Conservation (phyloP, 805 yeast genomes). For the Sugiyamaella qingdaonensis region DNA sequence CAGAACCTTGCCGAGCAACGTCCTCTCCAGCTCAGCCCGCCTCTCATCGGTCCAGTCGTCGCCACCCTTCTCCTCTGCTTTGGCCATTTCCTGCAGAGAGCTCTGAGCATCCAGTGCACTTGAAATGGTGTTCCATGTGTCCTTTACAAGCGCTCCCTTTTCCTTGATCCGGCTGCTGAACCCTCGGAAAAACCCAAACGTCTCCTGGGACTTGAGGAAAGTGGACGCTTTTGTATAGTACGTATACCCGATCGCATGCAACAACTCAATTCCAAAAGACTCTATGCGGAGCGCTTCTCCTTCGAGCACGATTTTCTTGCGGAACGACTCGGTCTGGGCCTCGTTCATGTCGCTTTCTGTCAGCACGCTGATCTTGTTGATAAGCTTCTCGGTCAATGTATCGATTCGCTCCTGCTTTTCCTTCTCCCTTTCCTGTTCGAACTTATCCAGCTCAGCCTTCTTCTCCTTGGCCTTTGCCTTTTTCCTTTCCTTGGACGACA, state of each 20-base stretch:
- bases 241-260: slow-evolving; percentile 72
- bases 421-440: slow-evolving; percentile 70
- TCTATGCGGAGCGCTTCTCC: slow-evolving; percentile 91
- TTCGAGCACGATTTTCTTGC: slow-evolving; percentile 65
- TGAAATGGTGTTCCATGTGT: slow-evolving; percentile 75
- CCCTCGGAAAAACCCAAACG: slow-evolving; percentile 79
- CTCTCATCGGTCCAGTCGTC: slow-evolving; percentile 52
- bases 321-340: slow-evolving; percentile 60
- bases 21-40: slow-evolving; percentile 73
- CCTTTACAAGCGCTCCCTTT: slow-evolving; percentile 76
- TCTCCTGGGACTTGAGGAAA: slow-evolving; percentile 63
- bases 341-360: slow-evolving; percentile 61
- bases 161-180: slow-evolving; percentile 76
- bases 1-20: slow-evolving; percentile 80
- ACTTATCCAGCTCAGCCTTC: slow-evolving; percentile 52
- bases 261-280: slow-evolving; percentile 87
- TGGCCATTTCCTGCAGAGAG: slow-evolving; percentile 67
- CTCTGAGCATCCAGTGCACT: slow-evolving; percentile 86
- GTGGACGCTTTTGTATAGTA: slow-evolving; percentile 74
- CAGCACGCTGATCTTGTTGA: slow-evolving; percentile 49
- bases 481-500: slow-evolving; percentile 31
- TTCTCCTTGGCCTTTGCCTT: slow-evolving; percentile 38
- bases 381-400: slow-evolving; percentile 55
- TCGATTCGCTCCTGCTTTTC: slow-evolving; percentile 65
- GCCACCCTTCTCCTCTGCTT: slow-evolving; percentile 61